A percentile compares a stretch with the other conserved stretches of the same genome.
phyloP scores from a whole-genome alignment of 371 early-diverging fungal genomes.

The Mortierella sp. region DNA sequence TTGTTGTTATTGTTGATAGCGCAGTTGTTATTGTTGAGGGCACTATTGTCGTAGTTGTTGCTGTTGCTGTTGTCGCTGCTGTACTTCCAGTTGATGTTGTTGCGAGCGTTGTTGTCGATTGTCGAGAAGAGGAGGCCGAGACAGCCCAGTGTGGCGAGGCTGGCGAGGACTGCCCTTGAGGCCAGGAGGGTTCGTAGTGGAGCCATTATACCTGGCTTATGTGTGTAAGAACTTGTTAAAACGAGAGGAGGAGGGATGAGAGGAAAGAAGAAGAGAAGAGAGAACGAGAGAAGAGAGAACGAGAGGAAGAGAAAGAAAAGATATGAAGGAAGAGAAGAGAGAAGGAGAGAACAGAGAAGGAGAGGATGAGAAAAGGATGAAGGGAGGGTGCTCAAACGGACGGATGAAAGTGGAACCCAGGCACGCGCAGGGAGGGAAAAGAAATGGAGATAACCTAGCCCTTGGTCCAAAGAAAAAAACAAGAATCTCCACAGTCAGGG shows the following conservation, averaged over 20 bases:
- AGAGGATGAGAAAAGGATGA: background rate
- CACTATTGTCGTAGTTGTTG: background rate
- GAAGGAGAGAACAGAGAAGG: background rate
- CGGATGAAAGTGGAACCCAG: background rate
- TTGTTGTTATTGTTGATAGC: background rate
- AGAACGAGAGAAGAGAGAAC: background rate
- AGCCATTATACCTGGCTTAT: conserved; percentile 23
- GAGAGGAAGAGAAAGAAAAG: background rate
- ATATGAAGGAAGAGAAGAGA: background rate
- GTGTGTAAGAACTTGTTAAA: too few relatives aligned
- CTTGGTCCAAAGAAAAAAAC: background rate
- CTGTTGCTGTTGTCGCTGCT: background rate
- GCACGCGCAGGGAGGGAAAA: background rate
- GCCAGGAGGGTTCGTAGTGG: conserved; percentile 36
- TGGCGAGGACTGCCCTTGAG: conserved; percentile 45
- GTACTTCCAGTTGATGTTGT: conserved; percentile 19
- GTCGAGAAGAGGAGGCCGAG: conserved; percentile 42
- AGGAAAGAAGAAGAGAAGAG: background rate
- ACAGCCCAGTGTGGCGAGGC: conserved; percentile 34
- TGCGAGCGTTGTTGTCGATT: conserved; percentile 20
- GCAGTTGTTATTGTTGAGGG: background rate
- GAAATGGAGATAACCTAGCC: background rate
- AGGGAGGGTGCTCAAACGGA: background rate
- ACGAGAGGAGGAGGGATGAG: background rate
- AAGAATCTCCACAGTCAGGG: background rate